phyloP scores from a whole-genome alignment of 2,329 filamentous ascomycete species.

The Karstenula rhodostoma region DNA sequence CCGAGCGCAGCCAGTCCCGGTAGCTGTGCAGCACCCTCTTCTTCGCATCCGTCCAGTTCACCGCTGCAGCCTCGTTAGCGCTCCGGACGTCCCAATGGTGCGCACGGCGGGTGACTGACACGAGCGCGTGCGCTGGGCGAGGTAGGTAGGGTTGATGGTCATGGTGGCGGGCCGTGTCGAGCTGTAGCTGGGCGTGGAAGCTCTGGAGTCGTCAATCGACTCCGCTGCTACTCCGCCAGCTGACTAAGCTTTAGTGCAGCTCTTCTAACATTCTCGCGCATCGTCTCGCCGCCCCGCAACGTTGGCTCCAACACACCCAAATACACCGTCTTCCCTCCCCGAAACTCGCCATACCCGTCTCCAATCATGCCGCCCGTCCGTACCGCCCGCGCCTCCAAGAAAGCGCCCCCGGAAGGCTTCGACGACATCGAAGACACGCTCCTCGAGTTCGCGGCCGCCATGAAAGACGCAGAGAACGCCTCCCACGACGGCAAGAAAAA shows the following conservation, averaged over 20 bases:
- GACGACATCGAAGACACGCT: conserved; percentile 88
- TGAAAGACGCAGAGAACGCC: conserved; percentile 94
- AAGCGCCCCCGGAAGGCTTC: conserved; percentile 86
- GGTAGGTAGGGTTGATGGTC: conserved; percentile 89
- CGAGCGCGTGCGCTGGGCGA: conserved; percentile 67
- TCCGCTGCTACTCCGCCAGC: no score
- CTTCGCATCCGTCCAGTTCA: conserved; percentile 89
- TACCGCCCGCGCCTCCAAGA: conserved; percentile 73
- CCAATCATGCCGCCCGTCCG: conserved; percentile 76
- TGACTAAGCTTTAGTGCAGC: no score
- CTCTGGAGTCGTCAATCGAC: no score
- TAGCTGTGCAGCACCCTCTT: conserved; percentile 87
- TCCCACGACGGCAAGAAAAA: conserved; percentile 81
- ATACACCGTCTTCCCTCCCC: neutral
- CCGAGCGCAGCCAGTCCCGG: conserved; percentile 93
- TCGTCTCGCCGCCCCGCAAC: neutral
- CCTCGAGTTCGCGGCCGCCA: conserved; percentile 85
- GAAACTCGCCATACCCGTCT: neutral
- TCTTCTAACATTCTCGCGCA: no score
- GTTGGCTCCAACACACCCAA: neutral
- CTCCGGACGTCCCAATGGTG: conserved; percentile 25
- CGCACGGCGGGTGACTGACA: conserved; percentile 48
- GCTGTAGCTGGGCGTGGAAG: conserved; percentile 29
- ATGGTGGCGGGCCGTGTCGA: conserved; percentile 60
- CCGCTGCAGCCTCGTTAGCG: conserved; percentile 64